These are phyloP conservation scores for Citrus mangshanensis DNA, from an alignment of 345 rosid species.

Conservation along the genomic window DNA sequence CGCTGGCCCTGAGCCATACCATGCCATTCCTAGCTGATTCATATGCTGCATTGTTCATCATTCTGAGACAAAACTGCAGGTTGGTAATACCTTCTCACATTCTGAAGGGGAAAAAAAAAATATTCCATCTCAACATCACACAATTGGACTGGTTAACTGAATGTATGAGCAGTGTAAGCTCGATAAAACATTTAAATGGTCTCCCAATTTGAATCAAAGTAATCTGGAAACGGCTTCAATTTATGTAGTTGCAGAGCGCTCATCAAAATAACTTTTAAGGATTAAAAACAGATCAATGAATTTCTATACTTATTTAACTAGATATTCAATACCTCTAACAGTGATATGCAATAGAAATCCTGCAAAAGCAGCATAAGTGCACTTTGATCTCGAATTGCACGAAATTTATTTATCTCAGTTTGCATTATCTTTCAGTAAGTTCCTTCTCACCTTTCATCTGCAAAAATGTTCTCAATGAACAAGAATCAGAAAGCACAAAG, in stretches of 20 bases:
- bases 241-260: neutral
- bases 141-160: neutral
- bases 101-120: slow-evolving; percentile 39
- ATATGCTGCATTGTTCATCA: slow-evolving; percentile 17
- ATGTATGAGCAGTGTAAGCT: no score
- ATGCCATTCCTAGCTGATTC: slow-evolving; percentile 2
- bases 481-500: slow-evolving; percentile 4
- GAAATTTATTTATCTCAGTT: slow-evolving; percentile 85
- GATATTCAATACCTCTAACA: slow-evolving; percentile 63
- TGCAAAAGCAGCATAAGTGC: slow-evolving; percentile 98
- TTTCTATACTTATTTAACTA: no score
- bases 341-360: slow-evolving; percentile 84
- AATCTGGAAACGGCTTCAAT: neutral
- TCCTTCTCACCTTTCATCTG: slow-evolving; percentile 99
- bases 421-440: slow-evolving; percentile 79
- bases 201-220: no score
- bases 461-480: neutral
- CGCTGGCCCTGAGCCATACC: neutral
- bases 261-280: no score
- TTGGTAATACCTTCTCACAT: slow-evolving; percentile 58
- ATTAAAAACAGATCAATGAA: no score
- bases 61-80: slow-evolving; percentile 17
- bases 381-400: slow-evolving; percentile 85
- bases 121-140: neutral
- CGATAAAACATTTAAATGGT: neutral